Conservation (phyloP, 2,329 filamentous ascomycete species). For the Talaromyces sp. region DNA sequence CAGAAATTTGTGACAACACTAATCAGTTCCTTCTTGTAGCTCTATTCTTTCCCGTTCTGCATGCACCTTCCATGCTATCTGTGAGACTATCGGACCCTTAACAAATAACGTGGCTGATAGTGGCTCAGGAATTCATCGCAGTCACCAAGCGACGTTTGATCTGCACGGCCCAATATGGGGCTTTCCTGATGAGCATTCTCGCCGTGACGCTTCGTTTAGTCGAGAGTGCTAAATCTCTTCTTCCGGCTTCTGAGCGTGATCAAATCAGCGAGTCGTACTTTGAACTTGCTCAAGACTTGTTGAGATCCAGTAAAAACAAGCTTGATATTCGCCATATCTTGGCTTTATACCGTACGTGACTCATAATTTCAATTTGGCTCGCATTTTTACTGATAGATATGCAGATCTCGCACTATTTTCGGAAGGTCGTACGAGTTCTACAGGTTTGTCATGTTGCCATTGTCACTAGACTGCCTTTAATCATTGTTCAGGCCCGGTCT, state of each 20-base stretch:
- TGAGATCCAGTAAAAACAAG: conserved; percentile 1
- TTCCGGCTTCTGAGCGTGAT: background rate
- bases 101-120: background rate
- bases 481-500: background rate
- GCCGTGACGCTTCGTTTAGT: conserved; percentile 3
- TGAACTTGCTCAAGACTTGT: background rate
- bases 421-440: background rate
- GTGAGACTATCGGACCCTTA: background rate
- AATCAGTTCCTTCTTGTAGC: background rate
- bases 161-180: conserved; percentile 5
- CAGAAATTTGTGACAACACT: background rate
- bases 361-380: no score
- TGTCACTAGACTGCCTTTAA: background rate
- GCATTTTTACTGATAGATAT: background rate
- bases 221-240: background rate
- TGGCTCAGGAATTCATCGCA: conserved; percentile 1
- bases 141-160: background rate
- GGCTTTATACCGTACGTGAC: background rate
- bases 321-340: conserved; percentile 6
- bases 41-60: conserved; percentile 1
- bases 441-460: background rate
- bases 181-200: conserved; percentile 8
- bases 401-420: conserved; percentile 3
- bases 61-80: background rate
- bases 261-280: conserved; percentile 3